Conservation (phyloP, 148 eudicot species). For the Cornus kousa region DNA sequence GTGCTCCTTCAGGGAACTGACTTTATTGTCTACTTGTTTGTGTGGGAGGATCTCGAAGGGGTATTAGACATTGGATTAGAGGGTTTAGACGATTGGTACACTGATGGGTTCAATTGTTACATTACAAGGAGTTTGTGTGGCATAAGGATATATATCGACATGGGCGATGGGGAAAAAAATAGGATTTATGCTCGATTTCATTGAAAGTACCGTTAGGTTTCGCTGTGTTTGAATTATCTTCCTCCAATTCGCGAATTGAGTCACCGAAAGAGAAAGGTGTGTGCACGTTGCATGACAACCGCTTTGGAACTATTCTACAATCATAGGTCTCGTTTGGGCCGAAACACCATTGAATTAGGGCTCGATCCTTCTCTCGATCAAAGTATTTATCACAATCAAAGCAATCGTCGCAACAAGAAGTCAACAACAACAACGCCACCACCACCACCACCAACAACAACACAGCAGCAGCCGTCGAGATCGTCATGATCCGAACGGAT, state of each 20-base stretch:
- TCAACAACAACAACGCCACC: not conserved
- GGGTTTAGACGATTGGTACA: too few relatives aligned
- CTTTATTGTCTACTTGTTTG: too few relatives aligned
- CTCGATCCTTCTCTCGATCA: slow-evolving; percentile 15
- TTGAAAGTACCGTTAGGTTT: not conserved
- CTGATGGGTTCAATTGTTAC: too few relatives aligned
- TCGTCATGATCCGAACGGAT: slow-evolving; percentile 20
- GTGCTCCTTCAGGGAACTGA: too few relatives aligned
- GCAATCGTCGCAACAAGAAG: slow-evolving; percentile 24
- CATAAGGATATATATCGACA: too few relatives aligned
- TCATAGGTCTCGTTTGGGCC: slow-evolving; percentile 49
- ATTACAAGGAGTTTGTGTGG: too few relatives aligned
- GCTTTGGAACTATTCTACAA: slow-evolving; percentile 57
- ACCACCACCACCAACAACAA: too few relatives aligned
- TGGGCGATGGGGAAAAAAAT: too few relatives aligned
- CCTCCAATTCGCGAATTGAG: not conserved
- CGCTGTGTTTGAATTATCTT: not conserved
- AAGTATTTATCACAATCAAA: slow-evolving; percentile 18
- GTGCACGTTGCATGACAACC: slow-evolving; percentile 52
- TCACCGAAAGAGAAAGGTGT: not conserved
- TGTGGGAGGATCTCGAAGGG: too few relatives aligned
- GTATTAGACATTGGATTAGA: too few relatives aligned
- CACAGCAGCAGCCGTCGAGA: slow-evolving; percentile 18
- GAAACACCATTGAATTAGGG: slow-evolving; percentile 35
- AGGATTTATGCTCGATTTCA: too few relatives aligned